These are phyloP conservation scores for Themeda triandra DNA, from an alignment of 176 grass and related monocot species.

Conservation along the genomic window DNA sequence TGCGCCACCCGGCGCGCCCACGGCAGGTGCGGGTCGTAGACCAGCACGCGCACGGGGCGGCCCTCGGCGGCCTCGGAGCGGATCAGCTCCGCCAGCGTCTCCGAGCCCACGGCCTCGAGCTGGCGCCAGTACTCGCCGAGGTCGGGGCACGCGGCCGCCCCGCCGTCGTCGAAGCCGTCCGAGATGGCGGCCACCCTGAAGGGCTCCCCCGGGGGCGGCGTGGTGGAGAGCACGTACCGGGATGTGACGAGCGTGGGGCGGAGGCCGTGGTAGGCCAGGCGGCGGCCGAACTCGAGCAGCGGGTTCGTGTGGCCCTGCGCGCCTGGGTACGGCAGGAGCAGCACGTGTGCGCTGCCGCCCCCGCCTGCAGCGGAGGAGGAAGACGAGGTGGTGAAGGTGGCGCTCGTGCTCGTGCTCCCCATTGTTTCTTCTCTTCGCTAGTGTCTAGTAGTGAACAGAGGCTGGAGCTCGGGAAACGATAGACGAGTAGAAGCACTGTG, in stretches of 20 bases:
- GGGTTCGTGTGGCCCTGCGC: conserved; percentile 35
- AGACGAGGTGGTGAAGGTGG: not conserved
- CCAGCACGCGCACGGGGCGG: not conserved
- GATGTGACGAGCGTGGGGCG: not conserved
- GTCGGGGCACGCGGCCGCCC: not conserved
- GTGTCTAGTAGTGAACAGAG: no score
- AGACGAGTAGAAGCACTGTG: no score
- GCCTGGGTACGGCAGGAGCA: conserved; percentile 5
- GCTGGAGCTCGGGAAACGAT: no score
- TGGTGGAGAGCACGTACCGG: conserved; percentile 19
- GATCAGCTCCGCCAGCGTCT: conserved; percentile 18
- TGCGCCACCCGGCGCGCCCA: conserved; percentile 17
- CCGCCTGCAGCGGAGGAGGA: not conserved
- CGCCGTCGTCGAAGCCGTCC: conserved; percentile 31
- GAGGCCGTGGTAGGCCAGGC: conserved; percentile 23
- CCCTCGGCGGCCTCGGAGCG: not conserved
- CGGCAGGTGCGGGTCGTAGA: conserved; percentile 24
- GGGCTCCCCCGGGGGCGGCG: not conserved
- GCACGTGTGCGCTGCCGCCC: not conserved
- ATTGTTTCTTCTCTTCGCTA: not conserved
- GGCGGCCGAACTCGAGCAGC: conserved; percentile 28
- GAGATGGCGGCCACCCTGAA: conserved; percentile 32
- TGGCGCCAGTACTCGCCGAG: not conserved
- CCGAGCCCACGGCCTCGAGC: not conserved
- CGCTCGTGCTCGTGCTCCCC: not conserved